A percentile compares a stretch with the other conserved stretches of the same genome.
These are phyloP conservation scores for Candida michaelii DNA, from an alignment of 805 yeast genomes.

Conservation along the genomic window DNA sequence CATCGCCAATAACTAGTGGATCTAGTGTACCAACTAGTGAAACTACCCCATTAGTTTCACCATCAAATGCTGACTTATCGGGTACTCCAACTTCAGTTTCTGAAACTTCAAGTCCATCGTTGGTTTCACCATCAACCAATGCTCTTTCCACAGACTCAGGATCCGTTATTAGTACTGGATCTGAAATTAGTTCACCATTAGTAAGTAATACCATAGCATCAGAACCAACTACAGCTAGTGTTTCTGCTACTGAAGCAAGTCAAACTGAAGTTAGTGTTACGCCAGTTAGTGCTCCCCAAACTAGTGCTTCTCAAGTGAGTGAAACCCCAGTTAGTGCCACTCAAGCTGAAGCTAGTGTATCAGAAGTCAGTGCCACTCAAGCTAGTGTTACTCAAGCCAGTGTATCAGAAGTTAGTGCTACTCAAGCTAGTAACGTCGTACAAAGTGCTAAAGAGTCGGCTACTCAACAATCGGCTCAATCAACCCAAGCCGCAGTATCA, in stretches of 20 bases:
- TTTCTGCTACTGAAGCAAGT: slow-evolving; percentile 1
- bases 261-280: not conserved
- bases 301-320: not conserved
- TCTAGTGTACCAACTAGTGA: slow-evolving; percentile 1
- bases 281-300: not conserved
- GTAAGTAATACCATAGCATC: not conserved
- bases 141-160: slow-evolving; percentile 6
- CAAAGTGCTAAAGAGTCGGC: slow-evolving; percentile 7
- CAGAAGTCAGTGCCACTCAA: slow-evolving; percentile 1
- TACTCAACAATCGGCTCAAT: slow-evolving; percentile 6
- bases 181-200: not conserved
- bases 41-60: slow-evolving; percentile 1
- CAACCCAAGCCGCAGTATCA: slow-evolving; percentile 11
- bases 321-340: not conserved
- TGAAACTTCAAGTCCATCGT: not conserved
- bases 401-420: not conserved
- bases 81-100: not conserved
- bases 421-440: slow-evolving; percentile 1
- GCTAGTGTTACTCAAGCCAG: not conserved
- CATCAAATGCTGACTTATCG: not conserved
- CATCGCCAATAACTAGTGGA: not conserved
- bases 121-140: slow-evolving; percentile 8
- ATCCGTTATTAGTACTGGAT: not conserved
- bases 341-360: not conserved
- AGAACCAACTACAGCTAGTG: slow-evolving; percentile 2